Evolutionary conservation across 768 basidiomycete species (phyloP), one percentile per base, ranked within the genome.

Genomic region (Russula ochroleuca): DNA sequence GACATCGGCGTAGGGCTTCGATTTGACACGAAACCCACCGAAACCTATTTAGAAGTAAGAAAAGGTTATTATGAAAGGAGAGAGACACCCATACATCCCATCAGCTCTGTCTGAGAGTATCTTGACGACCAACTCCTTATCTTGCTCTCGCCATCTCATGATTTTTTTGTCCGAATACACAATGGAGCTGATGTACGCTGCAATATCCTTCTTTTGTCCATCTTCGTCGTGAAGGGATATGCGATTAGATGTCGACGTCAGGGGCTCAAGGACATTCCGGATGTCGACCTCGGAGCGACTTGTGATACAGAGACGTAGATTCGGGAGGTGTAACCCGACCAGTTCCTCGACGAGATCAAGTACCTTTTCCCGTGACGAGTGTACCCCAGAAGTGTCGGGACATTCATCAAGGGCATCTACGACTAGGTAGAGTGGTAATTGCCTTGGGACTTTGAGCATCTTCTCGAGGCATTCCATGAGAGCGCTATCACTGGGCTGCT

Each of bases 161-260:
- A 55, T 55, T 10, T 38, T 25, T 15, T 25, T 15, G 40, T 55
- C 54, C 10, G 54, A 40, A 23, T 40, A 25, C 7, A 55, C 54
- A 25, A 55, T 9, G 15, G 54, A 40, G 10, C 17, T 21, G 23
- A 55, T 21, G 19, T 55, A 55, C 4, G 28, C 15, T 1, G 23
- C 7, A 17, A 55, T 55, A n/a, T 28, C 54, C 40, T 41, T 23
- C 31, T 19, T 35, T 37, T 52, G 51, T 19, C 51, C 33, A 19
- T 10, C 33, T 13, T 52, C 33, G 19, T 55, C 54, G 9, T 55
- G 54, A 40, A 55, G 54, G 52, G 54, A 55, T 11, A 55, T 11
- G 9, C 25, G 40, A 19, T 5, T 37, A 23, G 38, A 55, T 19
- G 38, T 28, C 14, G 40, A 41, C 10, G 38, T 55, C 54, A 55